Conservation (phyloP, 2,329 filamentous ascomycete genomes). For the Graphilbum ipis-grandicollis region DNA sequence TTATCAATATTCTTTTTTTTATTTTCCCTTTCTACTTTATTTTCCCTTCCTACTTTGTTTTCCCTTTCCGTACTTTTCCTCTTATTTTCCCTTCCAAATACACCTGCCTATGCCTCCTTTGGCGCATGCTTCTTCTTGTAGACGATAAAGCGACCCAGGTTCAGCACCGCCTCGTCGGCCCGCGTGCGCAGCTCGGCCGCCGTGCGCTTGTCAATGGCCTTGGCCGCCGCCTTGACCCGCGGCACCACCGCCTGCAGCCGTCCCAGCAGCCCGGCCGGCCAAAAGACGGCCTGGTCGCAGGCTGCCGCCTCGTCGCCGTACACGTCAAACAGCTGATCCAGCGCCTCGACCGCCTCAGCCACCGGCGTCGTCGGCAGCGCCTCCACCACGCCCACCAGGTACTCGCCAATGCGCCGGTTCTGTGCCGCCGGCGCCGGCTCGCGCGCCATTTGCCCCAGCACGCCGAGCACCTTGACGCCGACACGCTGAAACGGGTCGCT, state of each 20-base stretch:
- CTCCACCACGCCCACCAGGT: conserved; percentile 36
- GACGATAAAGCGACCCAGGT: conserved; percentile 41
- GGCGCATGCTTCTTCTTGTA: conserved; percentile 42
- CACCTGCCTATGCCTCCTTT: neutral
- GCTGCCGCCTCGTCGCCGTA: conserved; percentile 42
- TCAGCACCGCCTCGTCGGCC: conserved; percentile 43
- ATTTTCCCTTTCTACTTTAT: neutral
- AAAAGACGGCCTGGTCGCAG: conserved; percentile 47
- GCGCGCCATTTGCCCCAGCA: conserved; percentile 44
- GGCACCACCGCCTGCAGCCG: conserved; percentile 37
- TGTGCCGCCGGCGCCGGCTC: conserved; percentile 31
- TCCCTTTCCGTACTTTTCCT: neutral
- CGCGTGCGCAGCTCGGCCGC: conserved; percentile 37
- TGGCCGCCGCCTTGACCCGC: conserved; percentile 37
- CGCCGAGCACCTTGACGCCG: conserved; percentile 49
- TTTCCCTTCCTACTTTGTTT: neutral
- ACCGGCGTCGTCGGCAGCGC: conserved; percentile 32
- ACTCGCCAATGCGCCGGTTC: conserved; percentile 47
- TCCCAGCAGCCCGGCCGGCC: conserved; percentile 40
- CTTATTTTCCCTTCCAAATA: neutral
- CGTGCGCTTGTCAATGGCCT: conserved; percentile 42
- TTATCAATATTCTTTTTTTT: neutral
- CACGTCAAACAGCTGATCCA: conserved; percentile 51
- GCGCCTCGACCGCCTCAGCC: conserved; percentile 43
- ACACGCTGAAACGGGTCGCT: conserved; percentile 42